phyloP scores from a whole-genome alignment of 139 green algal species.

The Tetraselmis chui region DNA sequence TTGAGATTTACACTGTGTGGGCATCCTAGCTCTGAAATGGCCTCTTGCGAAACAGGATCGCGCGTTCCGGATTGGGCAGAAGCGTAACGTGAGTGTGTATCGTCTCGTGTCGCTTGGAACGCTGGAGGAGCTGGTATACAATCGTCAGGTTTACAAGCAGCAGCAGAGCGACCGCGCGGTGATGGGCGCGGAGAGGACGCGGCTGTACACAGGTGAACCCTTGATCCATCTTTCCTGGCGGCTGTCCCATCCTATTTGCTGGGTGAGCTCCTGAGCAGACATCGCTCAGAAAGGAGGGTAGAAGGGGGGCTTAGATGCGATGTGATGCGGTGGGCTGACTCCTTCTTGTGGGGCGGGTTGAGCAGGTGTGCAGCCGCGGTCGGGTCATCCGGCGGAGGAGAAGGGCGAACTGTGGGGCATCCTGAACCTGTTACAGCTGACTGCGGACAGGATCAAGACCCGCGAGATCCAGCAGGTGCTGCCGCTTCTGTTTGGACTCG shows the following conservation, averaged over 20 bases:
- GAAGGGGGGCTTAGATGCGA: neutral
- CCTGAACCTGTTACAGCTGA: conserved; percentile 41
- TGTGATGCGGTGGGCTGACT: no score
- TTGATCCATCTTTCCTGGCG: no score
- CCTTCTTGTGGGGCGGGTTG: neutral
- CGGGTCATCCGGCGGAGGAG: neutral
- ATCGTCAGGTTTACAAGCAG: conserved; percentile 54
- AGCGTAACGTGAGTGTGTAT: conserved; percentile 66
- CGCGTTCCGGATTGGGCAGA: conserved; percentile 73
- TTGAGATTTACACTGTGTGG: no score
- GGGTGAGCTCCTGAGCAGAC: neutral
- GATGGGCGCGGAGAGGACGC: conserved; percentile 15
- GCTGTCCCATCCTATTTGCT: no score
- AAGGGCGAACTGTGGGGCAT: conserved; percentile 53
- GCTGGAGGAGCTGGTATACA: conserved; percentile 53
- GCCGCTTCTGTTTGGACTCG: no score
- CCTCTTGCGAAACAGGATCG: conserved; percentile 45
- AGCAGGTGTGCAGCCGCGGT: neutral
- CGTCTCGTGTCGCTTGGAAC: conserved; percentile 62
- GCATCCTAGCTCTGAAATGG: neutral
- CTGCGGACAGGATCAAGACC: conserved; percentile 14
- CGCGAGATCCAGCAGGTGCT: neutral
- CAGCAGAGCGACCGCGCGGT: conserved; percentile 35
- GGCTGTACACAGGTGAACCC: conserved; percentile 34
- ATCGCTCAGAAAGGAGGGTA: conserved; percentile 7